Conservation (phyloP, 2,329 filamentous ascomycete species). For the Escovopsis weberi region DNA sequence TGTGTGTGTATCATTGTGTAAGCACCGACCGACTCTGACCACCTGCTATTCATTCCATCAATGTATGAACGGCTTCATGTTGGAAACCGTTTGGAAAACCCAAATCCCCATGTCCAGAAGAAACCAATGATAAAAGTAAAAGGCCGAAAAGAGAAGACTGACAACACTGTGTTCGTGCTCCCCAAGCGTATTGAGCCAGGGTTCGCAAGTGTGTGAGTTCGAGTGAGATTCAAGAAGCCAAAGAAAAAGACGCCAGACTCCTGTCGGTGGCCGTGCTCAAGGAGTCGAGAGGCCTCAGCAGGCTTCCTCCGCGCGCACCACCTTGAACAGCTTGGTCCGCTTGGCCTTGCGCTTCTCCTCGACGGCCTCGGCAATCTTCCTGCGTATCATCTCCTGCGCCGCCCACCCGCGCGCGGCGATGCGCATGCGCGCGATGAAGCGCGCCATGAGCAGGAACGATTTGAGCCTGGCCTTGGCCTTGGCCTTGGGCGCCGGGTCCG, state of each 20-base stretch:
- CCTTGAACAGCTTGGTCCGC: constrained; percentile 25
- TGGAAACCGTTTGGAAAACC: too few relatives aligned
- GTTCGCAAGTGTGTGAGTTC: too few relatives aligned
- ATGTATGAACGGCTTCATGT: too few relatives aligned
- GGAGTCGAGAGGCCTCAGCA: not conserved
- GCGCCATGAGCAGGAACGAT: constrained; percentile 31
- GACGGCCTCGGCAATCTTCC: constrained; percentile 32
- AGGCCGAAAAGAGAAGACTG: not conserved
- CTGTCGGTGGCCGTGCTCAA: too few relatives aligned
- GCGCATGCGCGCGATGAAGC: constrained; percentile 38
- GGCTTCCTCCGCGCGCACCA: constrained; percentile 24
- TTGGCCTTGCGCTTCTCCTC: constrained; percentile 32
- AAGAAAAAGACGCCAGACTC: not conserved
- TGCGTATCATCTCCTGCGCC: constrained; percentile 35
- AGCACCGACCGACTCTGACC: not conserved
- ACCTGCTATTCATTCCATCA: not conserved
- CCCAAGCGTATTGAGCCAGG: not conserved
- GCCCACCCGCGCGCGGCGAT: constrained; percentile 34
- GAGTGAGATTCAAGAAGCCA: not conserved
- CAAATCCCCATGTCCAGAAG: not conserved
- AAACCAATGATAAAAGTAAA: not conserved
- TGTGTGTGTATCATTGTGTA: not conserved
- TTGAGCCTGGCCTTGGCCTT: constrained; percentile 21
- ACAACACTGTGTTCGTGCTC: not conserved
- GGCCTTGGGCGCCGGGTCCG: constrained; percentile 3